phyloP scores from a whole-genome alignment of 2,329 filamentous ascomycete genomes.

The Colletotrichum eremochloae region DNA sequence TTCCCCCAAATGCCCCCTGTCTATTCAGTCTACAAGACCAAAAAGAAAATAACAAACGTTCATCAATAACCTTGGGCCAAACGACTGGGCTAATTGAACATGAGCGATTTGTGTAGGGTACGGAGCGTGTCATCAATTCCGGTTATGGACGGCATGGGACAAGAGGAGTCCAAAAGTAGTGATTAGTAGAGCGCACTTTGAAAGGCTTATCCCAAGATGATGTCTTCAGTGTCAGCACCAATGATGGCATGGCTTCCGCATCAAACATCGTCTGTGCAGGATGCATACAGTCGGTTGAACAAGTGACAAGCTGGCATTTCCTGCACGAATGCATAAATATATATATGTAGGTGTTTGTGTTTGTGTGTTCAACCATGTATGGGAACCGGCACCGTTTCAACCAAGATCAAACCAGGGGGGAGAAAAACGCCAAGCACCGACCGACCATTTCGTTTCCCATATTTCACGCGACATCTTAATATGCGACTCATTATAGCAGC shows the following conservation, averaged over 20 bases:
- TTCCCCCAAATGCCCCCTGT: conserved; percentile 41
- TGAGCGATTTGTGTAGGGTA: background rate
- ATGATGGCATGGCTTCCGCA: background rate
- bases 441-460: background rate
- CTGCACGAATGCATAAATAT: conserved; percentile 1
- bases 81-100: background rate
- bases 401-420: background rate
- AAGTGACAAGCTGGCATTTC: conserved; percentile 29
- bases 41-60: conserved; percentile 44
- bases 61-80: conserved; percentile 28
- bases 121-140: background rate
- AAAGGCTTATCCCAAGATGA: background rate
- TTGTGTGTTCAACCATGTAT: background rate
- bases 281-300: background rate
- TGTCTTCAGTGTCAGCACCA: background rate
- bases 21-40: conserved; percentile 42
- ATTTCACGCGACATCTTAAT: conserved; percentile 2
- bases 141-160: background rate
- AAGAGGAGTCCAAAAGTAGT: background rate
- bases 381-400: background rate
- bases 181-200: background rate
- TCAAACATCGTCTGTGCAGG: background rate
- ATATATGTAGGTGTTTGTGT: background rate
- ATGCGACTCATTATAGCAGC: background rate
- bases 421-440: conserved; percentile 22